Conservation (phyloP, 345 rosid species). For the Gossypium bickii region DNA sequence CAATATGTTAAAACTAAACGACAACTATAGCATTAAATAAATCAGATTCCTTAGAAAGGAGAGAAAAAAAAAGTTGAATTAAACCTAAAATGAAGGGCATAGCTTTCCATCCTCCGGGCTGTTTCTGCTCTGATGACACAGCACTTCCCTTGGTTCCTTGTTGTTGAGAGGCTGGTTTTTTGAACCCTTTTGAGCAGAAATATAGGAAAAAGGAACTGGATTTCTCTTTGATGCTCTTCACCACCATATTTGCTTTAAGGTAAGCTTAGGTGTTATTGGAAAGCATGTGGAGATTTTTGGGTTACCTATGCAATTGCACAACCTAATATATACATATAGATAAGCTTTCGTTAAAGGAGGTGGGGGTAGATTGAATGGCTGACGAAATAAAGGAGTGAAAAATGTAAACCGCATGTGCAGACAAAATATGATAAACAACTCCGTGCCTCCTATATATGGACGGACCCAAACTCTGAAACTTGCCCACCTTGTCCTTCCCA, state of each 20-base stretch:
- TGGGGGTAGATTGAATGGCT: conserved; percentile 3
- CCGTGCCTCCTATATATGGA: not conserved
- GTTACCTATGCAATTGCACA: not conserved
- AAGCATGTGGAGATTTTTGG: not conserved
- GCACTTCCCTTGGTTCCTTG: conserved; percentile 10
- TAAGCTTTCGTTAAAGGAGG: not conserved
- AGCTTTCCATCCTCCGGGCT: conserved; percentile 78
- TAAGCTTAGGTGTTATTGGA: not conserved
- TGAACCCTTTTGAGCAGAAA: conserved; percentile 23
- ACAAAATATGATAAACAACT: not conserved
- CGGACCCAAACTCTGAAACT: not conserved
- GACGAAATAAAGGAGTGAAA: not conserved
- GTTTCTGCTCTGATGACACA: conserved; percentile 27
- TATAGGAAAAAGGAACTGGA: conserved; percentile 12
- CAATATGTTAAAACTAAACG: too few species aligned
- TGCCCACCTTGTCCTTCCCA: not conserved
- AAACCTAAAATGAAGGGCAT: conserved; percentile 75
- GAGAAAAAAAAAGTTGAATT: not conserved
- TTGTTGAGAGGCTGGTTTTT: not conserved
- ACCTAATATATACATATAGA: not conserved
- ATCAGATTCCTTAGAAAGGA: not conserved
- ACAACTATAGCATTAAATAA: too few species aligned
- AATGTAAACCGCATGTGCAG: not conserved
- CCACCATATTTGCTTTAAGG: not conserved
- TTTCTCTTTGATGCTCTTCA: not conserved